Percentiles rank a stretch among this genome's conserved stretches.
Evolutionary conservation across 768 basidiomycete species (phyloP).

Genomic region (Tricholoma flavovirens): DNA sequence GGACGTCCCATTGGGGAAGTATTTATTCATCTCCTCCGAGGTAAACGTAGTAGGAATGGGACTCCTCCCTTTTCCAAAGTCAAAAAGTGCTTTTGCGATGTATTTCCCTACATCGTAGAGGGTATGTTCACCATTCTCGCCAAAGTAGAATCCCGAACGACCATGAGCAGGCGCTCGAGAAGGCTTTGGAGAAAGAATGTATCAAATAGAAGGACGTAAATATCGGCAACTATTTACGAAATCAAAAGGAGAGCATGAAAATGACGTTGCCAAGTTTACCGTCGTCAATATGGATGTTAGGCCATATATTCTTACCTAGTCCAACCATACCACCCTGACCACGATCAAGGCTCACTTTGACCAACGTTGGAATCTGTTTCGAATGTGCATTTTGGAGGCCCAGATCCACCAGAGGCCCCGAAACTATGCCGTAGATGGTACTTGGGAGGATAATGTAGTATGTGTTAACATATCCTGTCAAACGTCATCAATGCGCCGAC

Average conservation of each 20-base stretch:
- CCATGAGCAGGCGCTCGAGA: conserved; percentile 33
- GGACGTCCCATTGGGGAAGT: conserved; percentile 30
- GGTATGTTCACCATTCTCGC: conserved; percentile 41
- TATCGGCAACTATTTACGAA: conserved; percentile 30
- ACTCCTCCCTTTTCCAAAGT: conserved; percentile 28
- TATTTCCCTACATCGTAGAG: conserved; percentile 31
- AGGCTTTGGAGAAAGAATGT: conserved; percentile 21
- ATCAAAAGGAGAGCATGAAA: not conserved
- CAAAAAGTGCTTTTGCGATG: conserved; percentile 29
- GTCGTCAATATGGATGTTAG: conserved; percentile 35
- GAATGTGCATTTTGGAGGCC: conserved; percentile 52
- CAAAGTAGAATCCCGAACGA: conserved; percentile 43
- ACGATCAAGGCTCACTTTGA: conserved; percentile 40
- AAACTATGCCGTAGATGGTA: conserved; percentile 56
- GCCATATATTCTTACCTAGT: conserved; percentile 54
- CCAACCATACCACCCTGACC: conserved; percentile 51
- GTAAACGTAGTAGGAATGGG: conserved; percentile 41
- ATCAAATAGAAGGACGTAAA: conserved; percentile 42
- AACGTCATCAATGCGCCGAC: not conserved
- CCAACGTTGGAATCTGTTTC: conserved; percentile 43
- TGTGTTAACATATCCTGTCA: conserved; percentile 16
- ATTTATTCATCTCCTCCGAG: conserved; percentile 33
- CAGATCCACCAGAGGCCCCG: conserved; percentile 39
- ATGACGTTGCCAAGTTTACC: not conserved
- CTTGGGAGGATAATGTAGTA: conserved; percentile 51